Evolutionary conservation across 148 eudicot genomes (phyloP).

Genomic region (Vaccinium vitisidaea): DNA sequence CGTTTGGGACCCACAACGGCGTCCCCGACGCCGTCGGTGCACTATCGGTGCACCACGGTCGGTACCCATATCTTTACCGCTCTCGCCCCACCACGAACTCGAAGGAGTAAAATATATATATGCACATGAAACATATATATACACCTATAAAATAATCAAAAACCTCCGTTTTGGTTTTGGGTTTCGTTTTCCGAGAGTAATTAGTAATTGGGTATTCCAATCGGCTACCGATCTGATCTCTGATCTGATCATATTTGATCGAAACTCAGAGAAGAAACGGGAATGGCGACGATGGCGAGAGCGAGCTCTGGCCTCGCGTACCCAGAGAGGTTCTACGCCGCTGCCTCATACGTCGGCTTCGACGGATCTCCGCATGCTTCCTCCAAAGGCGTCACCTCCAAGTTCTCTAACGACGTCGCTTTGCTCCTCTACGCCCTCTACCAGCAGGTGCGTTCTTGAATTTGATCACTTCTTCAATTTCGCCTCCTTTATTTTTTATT

Average conservation of each 20-base stretch:
- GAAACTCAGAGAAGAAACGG: not conserved
- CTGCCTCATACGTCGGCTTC: conserved; percentile 88
- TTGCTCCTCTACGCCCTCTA: conserved; percentile 81
- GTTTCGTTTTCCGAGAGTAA: not conserved
- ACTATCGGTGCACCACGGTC: no score
- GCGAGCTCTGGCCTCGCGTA: conserved; percentile 70
- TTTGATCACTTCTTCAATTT: not conserved
- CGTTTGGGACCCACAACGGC: no score
- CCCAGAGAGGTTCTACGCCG: conserved; percentile 83
- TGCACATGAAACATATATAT: not conserved
- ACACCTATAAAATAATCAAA: not conserved
- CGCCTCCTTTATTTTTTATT: not conserved
- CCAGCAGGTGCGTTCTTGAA: conserved; percentile 59
- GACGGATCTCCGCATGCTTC: conserved; percentile 67
- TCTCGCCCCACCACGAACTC: not conserved
- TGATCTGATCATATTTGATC: conserved; percentile 8
- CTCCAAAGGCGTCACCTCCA: conserved; percentile 52
- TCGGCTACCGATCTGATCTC: not conserved
- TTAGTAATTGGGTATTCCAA: not conserved
- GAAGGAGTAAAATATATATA: not conserved
- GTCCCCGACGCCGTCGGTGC: no score
- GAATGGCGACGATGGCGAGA: conserved; percentile 75
- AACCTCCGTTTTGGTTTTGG: not conserved
- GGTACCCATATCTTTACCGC: no score
- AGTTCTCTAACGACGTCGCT: conserved; percentile 72